Conservation (phyloP, 2,329 filamentous ascomycete genomes). For the Aspergillus ibericus region DNA sequence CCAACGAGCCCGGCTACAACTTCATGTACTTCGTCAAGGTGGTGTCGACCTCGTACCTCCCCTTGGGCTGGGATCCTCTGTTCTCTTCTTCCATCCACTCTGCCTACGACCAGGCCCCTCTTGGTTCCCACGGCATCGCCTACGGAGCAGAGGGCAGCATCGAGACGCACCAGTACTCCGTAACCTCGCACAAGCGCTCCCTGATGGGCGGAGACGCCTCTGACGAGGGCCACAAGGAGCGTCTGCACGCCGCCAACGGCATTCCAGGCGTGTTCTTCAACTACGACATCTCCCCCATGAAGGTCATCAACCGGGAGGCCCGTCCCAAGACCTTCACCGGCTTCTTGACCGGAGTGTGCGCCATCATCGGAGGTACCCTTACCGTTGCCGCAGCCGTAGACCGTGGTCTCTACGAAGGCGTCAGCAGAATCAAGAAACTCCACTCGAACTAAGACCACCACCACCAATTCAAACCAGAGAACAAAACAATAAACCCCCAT, state of each 20-base stretch:
- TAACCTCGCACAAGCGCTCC: constrained; percentile 93
- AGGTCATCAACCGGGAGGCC: constrained; percentile 95
- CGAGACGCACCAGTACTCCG: constrained; percentile 97
- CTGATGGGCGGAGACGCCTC: constrained; percentile 79
- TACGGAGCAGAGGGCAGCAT: constrained; percentile 72
- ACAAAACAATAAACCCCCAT: neutral
- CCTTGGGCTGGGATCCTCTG: constrained; percentile 79
- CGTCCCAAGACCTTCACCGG: constrained; percentile 84
- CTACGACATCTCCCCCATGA: constrained; percentile 99
- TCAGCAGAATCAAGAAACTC: constrained; percentile 81
- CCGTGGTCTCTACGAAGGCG: constrained; percentile 85
- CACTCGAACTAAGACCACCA: constrained; percentile 55
- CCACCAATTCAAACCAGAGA: neutral
- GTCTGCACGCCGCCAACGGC: constrained; percentile 82
- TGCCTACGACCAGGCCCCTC: constrained; percentile 55
- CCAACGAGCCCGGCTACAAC: constrained; percentile 82
- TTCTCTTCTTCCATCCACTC: constrained; percentile 40
- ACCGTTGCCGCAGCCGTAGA: constrained; percentile 95
- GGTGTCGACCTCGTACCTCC: constrained; percentile 90
- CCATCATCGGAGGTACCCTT: constrained; percentile 88
- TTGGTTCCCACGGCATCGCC: constrained; percentile 69
- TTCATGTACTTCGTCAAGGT: constrained; percentile 99
- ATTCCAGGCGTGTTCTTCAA: constrained; percentile 99
- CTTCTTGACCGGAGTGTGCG: constrained; percentile 91
- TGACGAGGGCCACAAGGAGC: constrained; percentile 86